These are phyloP conservation scores for Mycena metata DNA, from an alignment of 768 basidiomycete species.

Conservation along the genomic window DNA sequence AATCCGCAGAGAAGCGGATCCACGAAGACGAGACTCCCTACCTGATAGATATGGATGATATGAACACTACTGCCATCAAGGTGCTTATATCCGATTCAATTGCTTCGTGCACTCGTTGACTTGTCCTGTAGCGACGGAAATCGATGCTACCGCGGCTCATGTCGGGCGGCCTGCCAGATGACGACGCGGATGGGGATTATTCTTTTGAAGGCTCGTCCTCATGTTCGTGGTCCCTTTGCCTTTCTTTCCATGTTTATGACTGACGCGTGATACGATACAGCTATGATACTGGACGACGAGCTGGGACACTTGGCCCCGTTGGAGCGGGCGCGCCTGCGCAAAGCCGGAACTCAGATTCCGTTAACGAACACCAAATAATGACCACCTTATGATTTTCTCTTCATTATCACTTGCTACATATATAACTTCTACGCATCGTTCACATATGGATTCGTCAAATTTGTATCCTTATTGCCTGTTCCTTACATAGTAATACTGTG, in stretches of 20 bases:
- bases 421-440: conserved; percentile 16
- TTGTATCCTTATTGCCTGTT: conserved; percentile 14
- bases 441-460: conserved; percentile 1
- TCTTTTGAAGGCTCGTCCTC: conserved; percentile 62
- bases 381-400: conserved; percentile 19
- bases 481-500: neutral
- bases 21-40: conserved; percentile 76
- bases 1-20: conserved; percentile 79
- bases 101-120: conserved; percentile 1
- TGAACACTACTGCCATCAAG: conserved; percentile 74
- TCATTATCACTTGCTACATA: conserved; percentile 25
- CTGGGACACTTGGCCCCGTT: conserved; percentile 65
- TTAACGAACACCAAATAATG: conserved; percentile 25
- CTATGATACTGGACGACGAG: conserved; percentile 63
- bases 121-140: conserved; percentile 68
- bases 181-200: conserved; percentile 51
- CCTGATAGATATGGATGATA: conserved; percentile 72
- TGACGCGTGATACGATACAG: conserved; percentile 48
- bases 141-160: conserved; percentile 79
- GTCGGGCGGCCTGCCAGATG: conserved; percentile 49
- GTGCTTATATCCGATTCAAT: conserved; percentile 50
- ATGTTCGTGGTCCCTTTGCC: conserved; percentile 48
- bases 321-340: conserved; percentile 74
- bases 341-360: conserved; percentile 32
- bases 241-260: conserved; percentile 2